Evolutionary conservation across 2,329 filamentous ascomycete genomes (phyloP).

Genomic region (Stemphylium beticola): DNA sequence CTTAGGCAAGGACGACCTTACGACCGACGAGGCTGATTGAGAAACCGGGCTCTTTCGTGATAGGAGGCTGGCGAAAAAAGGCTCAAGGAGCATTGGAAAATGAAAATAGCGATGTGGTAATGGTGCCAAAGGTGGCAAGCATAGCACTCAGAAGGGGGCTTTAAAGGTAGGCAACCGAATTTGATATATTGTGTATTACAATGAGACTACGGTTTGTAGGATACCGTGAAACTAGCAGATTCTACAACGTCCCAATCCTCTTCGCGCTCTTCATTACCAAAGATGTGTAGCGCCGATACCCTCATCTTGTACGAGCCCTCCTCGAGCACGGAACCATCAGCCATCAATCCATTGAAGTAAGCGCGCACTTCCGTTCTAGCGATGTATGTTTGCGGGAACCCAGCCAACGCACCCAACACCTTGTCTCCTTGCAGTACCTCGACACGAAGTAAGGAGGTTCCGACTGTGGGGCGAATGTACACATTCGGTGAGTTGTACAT

Average conservation of each 20-base stretch:
- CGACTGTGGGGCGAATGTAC: not conserved
- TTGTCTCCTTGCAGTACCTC: constrained; percentile 14
- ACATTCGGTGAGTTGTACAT: not conserved
- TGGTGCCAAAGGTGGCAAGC: too few relatives aligned
- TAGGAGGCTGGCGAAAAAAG: too few relatives aligned
- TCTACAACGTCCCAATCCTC: constrained; percentile 4
- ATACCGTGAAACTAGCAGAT: not conserved
- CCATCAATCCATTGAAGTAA: constrained; percentile 23
- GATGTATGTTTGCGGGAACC: constrained; percentile 14
- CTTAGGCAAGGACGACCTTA: too few relatives aligned
- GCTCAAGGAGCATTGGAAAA: too few relatives aligned
- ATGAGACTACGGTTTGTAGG: too few relatives aligned
- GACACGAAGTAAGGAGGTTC: constrained; percentile 6
- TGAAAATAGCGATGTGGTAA: too few relatives aligned
- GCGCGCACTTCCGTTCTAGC: constrained; percentile 1
- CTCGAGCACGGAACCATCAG: constrained; percentile 18
- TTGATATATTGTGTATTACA: too few relatives aligned
- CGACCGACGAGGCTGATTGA: too few relatives aligned
- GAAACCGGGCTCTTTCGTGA: too few relatives aligned
- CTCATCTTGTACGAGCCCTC: constrained; percentile 22
- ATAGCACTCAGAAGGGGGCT: too few relatives aligned
- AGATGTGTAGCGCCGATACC: constrained; percentile 20
- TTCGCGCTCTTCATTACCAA: not conserved
- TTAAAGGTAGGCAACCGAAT: too few relatives aligned
- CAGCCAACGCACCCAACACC: constrained; percentile 10